Conservation (phyloP, 257 asterid species). For the Gardenia jasminoides region DNA sequence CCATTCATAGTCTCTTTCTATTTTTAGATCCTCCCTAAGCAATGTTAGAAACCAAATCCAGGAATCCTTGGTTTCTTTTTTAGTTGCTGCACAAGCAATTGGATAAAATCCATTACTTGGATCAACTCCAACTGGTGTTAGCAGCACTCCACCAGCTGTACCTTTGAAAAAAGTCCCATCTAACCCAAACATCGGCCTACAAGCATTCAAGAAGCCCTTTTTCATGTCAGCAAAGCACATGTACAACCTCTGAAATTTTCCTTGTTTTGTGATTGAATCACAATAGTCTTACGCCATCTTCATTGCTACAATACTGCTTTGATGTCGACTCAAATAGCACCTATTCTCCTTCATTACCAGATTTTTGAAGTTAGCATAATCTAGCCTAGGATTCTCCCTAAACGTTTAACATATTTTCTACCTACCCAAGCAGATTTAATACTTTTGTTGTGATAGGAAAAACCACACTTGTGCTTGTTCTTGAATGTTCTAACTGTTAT, state of each 20-base stretch:
- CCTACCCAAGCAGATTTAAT: neutral
- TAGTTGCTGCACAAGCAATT: neutral
- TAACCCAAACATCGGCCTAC: neutral
- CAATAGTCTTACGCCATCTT: too few relatives aligned
- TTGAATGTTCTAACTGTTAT: neutral
- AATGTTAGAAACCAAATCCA: neutral
- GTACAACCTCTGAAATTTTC: neutral
- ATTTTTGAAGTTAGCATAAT: neutral
- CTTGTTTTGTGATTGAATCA: neutral
- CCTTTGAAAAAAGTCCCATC: neutral
- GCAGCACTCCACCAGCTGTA: neutral
- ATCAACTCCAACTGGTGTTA: neutral
- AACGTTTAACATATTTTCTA: neutral
- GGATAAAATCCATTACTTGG: neutral
- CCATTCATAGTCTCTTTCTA: too few relatives aligned
- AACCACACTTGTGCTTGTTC: neutral
- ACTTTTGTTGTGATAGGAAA: neutral
- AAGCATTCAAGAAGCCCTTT: neutral
- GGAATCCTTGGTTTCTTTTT: neutral
- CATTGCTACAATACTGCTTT: neutral
- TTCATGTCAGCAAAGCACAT: neutral
- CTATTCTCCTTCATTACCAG: neutral
- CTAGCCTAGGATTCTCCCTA: neutral
- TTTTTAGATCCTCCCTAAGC: neutral
- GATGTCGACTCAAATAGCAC: neutral